phyloP scores from a whole-genome alignment of 2,329 filamentous ascomycete species.

The Fusarium sp. region DNA sequence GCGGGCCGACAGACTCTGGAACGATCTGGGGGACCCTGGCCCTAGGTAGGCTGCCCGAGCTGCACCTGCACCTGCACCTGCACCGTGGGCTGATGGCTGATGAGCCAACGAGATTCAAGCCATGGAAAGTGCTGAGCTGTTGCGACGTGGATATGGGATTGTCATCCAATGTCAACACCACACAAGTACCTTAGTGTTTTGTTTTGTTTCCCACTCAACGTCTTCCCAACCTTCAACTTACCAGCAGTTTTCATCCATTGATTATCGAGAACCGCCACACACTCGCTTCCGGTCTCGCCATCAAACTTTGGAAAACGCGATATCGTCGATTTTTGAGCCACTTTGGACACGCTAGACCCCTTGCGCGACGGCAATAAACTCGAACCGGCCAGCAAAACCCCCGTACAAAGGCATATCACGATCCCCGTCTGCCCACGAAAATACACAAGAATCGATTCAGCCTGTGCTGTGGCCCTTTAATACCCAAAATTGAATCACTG shows the following conservation, averaged over 20 bases:
- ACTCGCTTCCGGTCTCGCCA: conserved; percentile 23
- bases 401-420: conserved; percentile 25
- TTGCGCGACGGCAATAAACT: conserved; percentile 26
- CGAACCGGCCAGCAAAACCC: conserved; percentile 25
- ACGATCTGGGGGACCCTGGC: conserved; percentile 2
- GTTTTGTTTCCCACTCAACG: conserved; percentile 22
- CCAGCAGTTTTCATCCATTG: conserved; percentile 22
- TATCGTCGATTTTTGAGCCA: conserved; percentile 7
- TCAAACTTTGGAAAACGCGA: conserved; percentile 9
- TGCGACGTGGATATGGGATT: conserved; percentile 31
- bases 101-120: conserved; percentile 24
- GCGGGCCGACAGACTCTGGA: conserved; percentile 17
- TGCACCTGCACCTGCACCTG: background rate
- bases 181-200: background rate
- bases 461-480: background rate
- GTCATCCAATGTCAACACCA: conserved; percentile 25
- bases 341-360: conserved; percentile 22
- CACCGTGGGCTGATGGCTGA: conserved; percentile 3
- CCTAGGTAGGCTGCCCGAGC: background rate
- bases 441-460: background rate
- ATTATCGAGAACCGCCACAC: conserved; percentile 16
- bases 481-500: background rate
- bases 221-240: conserved; percentile 6
- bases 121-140: conserved; percentile 32
- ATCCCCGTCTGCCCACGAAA: conserved; percentile 21